Conservation (phyloP, 768 basidiomycete species). For the Imleria badia region DNA sequence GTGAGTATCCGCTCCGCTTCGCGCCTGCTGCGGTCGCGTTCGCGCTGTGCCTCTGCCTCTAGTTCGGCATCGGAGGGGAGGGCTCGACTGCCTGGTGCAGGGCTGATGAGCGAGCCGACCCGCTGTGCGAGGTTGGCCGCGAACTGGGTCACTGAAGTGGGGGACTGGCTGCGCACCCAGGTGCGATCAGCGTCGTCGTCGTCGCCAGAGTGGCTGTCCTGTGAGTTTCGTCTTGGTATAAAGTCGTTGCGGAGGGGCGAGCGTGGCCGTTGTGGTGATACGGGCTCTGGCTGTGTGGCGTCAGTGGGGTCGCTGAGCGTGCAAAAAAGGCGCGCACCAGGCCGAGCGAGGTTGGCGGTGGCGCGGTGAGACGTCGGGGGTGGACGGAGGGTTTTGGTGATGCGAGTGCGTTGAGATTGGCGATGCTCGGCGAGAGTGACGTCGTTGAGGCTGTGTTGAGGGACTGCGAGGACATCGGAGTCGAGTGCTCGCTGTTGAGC, state of each 20-base stretch:
- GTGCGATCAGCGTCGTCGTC: constrained; percentile 34
- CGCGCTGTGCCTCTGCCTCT: constrained; percentile 76
- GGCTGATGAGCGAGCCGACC: constrained; percentile 65
- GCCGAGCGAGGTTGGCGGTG: constrained; percentile 41
- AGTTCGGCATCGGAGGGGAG: constrained; percentile 74
- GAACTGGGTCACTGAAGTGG: constrained; percentile 70
- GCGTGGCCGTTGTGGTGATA: constrained; percentile 50
- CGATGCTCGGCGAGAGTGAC: constrained; percentile 34
- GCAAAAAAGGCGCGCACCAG: constrained; percentile 30
- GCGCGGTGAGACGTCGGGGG: constrained; percentile 40
- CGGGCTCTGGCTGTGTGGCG: constrained; percentile 42
- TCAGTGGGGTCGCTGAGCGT: neutral
- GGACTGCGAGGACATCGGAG: constrained; percentile 28
- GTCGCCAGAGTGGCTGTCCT: constrained; percentile 46
- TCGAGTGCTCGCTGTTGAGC: constrained; percentile 29
- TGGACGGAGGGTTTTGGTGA: constrained; percentile 28
- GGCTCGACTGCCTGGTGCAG: constrained; percentile 43
- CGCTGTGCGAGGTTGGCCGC: constrained; percentile 75
- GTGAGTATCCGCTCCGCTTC: constrained; percentile 80
- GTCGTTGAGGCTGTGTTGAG: constrained; percentile 35
- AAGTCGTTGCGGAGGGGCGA: constrained; percentile 73
- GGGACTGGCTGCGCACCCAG: constrained; percentile 43
- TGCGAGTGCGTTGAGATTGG: constrained; percentile 32
- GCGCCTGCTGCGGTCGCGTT: constrained; percentile 70
- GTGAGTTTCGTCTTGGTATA: constrained; percentile 48